Evolutionary conservation across 1,284 basidiomycete genomes (phyloP).

Genomic region (Boletus hoseneyae): DNA sequence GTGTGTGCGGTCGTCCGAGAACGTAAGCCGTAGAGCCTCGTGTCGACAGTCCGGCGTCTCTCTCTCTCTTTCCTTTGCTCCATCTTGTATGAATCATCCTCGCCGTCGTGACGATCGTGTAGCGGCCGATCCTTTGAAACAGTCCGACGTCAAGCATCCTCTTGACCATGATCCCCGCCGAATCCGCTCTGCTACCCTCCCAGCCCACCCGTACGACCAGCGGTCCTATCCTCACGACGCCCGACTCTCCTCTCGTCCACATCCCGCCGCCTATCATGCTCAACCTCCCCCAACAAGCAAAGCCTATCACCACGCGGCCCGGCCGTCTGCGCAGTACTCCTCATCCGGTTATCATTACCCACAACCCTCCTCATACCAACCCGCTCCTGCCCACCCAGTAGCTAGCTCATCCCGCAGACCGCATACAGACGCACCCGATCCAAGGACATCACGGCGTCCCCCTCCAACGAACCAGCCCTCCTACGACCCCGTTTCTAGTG

Average conservation of each 20-base stretch:
- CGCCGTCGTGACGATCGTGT: conserved; percentile 32
- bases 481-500: conserved; percentile 22
- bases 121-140: conserved; percentile 25
- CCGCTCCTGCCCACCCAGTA: conserved; percentile 15
- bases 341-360: conserved; percentile 28
- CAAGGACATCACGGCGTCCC: conserved; percentile 19
- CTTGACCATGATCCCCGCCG: conserved; percentile 28
- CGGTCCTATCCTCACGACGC: background rate
- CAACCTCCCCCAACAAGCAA: conserved; percentile 27
- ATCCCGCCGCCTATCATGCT: conserved; percentile 26
- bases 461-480: conserved; percentile 16
- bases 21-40: conserved; percentile 37
- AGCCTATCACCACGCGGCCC: conserved; percentile 30
- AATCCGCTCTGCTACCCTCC: conserved; percentile 30
- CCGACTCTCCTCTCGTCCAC: conserved; percentile 15
- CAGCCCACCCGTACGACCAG: conserved; percentile 23
- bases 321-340: conserved; percentile 27
- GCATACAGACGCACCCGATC: conserved; percentile 28
- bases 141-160: conserved; percentile 22
- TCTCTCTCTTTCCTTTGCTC: conserved; percentile 12
- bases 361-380: conserved; percentile 27
- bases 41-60: conserved; percentile 39
- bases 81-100: conserved; percentile 31
- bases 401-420: conserved; percentile 30
- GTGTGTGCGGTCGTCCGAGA: background rate